Percentiles rank a stretch among this genome's conserved stretches.
These are phyloP conservation scores for Penicillium frequentans DNA, from an alignment of 2,329 filamentous ascomycete genomes.

Conservation along the genomic window DNA sequence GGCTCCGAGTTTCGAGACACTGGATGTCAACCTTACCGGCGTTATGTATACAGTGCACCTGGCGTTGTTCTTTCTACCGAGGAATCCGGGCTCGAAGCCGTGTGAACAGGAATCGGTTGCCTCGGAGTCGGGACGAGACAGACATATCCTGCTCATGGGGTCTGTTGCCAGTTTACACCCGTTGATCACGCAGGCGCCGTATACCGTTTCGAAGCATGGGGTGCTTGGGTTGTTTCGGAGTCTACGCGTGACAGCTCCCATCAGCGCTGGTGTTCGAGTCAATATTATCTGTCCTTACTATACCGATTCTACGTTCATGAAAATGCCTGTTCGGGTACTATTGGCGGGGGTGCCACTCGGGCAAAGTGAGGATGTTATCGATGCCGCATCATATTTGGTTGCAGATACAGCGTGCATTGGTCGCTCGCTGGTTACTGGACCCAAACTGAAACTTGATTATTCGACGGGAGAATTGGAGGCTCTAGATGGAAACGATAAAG, in stretches of 20 bases:
- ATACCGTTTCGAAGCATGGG: conserved; percentile 9
- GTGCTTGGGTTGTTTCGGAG: conserved; percentile 7
- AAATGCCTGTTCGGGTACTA: conserved; percentile 5
- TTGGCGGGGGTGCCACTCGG: conserved; percentile 6
- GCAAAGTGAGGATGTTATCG: conserved; percentile 4
- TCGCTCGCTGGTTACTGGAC: conserved; percentile 8
- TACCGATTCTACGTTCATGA: conserved; percentile 7
- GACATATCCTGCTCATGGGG: conserved; percentile 7
- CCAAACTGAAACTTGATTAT: conserved; percentile 3
- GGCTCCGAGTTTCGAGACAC: conserved; percentile 7
- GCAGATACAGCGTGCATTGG: conserved; percentile 6
- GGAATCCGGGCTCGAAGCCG: conserved; percentile 3
- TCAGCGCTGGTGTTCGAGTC: conserved; percentile 5
- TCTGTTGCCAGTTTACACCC: conserved; percentile 10
- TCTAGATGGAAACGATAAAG: not conserved
- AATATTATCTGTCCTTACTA: conserved; percentile 11
- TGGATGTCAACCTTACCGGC: conserved; percentile 9
- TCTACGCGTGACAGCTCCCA: conserved; percentile 3
- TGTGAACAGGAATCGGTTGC: not conserved
- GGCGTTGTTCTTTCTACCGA: conserved; percentile 7
- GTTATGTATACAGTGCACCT: conserved; percentile 11
- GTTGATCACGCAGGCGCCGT: conserved; percentile 6
- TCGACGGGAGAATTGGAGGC: conserved; percentile 1
- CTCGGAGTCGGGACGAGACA: conserved; percentile 1
- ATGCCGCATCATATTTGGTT: conserved; percentile 11